Evolutionary conservation across 2,329 filamentous ascomycete genomes (phyloP), one percentile per base, ranked within the genome.

Genomic region (Trichoderma afroharzianum): DNA sequence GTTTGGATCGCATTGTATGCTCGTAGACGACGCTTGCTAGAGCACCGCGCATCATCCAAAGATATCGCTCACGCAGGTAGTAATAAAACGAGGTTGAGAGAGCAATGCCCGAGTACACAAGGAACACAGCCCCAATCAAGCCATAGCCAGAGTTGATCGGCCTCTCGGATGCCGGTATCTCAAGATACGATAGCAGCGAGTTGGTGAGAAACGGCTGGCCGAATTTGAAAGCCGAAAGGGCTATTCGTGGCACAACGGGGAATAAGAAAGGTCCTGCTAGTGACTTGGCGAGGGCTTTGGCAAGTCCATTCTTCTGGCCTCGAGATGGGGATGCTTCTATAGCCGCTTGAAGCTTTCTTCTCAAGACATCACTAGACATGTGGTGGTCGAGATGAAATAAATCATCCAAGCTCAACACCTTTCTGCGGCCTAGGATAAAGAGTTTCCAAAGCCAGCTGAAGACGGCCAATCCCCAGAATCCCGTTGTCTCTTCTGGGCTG

Each of bases 191-290:
- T 1, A 85, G 75, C 0, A 82, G 77, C 0, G 78, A 75, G 15
- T 82, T 76, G 68, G 85, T 82, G 43, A 85, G 80, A 28, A 85
- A 82, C 0, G 84, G 83, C 59, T 83, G 82, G 47, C 61, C 53
- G 30, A 82, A 80, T 6, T 73, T 78, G 69, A 83, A 81, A 6
- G 77, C 80, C 3, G 79, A 76, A 14, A 80, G 72, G 2, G 78
- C 76, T 7, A 83, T 70, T 30, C 80, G 74, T 1, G 81, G 80
- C 4, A 75, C 72, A 3, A 82, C 73, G 0, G 80, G 80, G 3
- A 80, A 62, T 0, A 82, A 53, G 1, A 80, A 66, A 0, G 77
- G 76, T 0, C 77, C 75, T 1, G 73, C 72, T 2, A 82, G 71
- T 1, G 77, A 76, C 24, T 74, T 77, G 3, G 67, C 70, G 0